Evolutionary conservation across 2,329 filamentous ascomycete species (phyloP).

Genomic region (Penicillium thymicola): DNA sequence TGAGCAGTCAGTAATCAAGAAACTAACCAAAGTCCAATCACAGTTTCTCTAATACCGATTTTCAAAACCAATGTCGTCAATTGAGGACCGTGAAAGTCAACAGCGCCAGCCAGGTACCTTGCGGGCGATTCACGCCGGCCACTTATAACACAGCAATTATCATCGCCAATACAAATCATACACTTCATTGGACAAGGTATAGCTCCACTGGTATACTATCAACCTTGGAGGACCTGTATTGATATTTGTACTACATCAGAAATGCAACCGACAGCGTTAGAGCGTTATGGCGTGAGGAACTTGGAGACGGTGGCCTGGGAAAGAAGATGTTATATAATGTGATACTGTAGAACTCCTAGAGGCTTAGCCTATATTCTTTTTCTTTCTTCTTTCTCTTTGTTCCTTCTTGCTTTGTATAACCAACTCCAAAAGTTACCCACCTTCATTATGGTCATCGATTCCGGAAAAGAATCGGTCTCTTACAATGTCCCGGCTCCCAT

Average conservation of each 20-base stretch:
- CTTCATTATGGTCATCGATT: constrained; percentile 24
- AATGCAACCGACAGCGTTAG: not conserved
- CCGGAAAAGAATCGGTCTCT: constrained; percentile 14
- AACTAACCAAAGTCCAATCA: not conserved
- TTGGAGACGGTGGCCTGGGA: constrained; percentile 17
- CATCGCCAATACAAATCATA: constrained; percentile 4
- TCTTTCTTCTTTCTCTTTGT: not conserved
- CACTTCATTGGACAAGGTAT: constrained; percentile 7
- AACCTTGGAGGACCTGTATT: constrained; percentile 14
- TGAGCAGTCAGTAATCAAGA: not conserved
- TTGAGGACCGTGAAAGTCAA: constrained; percentile 25
- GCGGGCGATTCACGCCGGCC: constrained; percentile 11
- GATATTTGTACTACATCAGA: constrained; percentile 6
- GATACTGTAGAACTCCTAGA: not conserved
- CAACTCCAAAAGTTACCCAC: not conserved
- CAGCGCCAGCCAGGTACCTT: constrained; percentile 20
- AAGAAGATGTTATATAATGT: constrained; percentile 11
- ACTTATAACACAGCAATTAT: constrained; percentile 18
- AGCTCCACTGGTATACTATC: constrained; percentile 6
- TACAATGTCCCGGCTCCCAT: constrained; percentile 12
- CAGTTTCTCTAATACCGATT: constrained; percentile 2
- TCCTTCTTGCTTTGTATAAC: not conserved
- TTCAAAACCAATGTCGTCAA: not conserved
- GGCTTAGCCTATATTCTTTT: not conserved
- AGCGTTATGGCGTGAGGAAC: constrained; percentile 18